phyloP scores from a whole-genome alignment of 2,329 filamentous ascomycete species.

The Septoria linicola region DNA sequence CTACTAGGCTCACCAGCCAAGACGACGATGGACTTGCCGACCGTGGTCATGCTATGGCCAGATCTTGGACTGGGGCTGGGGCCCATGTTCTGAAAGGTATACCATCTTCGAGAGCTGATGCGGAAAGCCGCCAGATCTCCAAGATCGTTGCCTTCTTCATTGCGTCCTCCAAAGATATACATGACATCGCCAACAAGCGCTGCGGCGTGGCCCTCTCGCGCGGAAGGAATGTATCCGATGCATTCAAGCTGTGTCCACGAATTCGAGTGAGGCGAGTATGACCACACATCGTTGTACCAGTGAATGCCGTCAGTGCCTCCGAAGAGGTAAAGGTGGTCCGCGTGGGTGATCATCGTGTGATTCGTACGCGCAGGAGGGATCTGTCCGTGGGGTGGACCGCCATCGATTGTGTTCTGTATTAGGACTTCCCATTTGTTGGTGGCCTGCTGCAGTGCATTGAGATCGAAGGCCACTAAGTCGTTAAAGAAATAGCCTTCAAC shows the following conservation, averaged over 20 bases:
- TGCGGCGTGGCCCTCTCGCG: slow-evolving; percentile 91
- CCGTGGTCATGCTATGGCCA: slow-evolving; percentile 95
- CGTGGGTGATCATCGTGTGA: slow-evolving; percentile 86
- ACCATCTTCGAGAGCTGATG: slow-evolving; percentile 85
- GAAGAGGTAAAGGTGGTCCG: slow-evolving; percentile 95
- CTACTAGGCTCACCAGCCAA: slow-evolving; percentile 93
- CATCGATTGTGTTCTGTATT: slow-evolving; percentile 69
- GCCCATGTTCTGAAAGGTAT: slow-evolving; percentile 99
- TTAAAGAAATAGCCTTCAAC: slow-evolving; percentile 99
- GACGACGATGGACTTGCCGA: slow-evolving; percentile 88
- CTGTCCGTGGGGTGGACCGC: slow-evolving; percentile 59
- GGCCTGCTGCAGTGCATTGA: slow-evolving; percentile 89
- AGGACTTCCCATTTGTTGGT: slow-evolving; percentile 93
- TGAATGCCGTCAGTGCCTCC: slow-evolving; percentile 92
- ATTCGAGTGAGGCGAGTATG: slow-evolving; percentile 81
- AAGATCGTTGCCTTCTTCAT: slow-evolving; percentile 86
- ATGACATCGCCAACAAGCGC: slow-evolving; percentile 95
- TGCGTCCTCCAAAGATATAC: slow-evolving; percentile 97
- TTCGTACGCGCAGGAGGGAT: slow-evolving; percentile 90
- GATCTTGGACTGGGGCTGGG: slow-evolving; percentile 90
- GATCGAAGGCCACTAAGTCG: slow-evolving; percentile 88
- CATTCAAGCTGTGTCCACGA: slow-evolving; percentile 87
- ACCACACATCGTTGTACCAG: slow-evolving; percentile 99
- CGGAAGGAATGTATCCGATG: slow-evolving; percentile 93
- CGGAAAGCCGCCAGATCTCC: slow-evolving; percentile 88